Conservation (phyloP, 768 basidiomycete species). For the Collybia nuda region DNA sequence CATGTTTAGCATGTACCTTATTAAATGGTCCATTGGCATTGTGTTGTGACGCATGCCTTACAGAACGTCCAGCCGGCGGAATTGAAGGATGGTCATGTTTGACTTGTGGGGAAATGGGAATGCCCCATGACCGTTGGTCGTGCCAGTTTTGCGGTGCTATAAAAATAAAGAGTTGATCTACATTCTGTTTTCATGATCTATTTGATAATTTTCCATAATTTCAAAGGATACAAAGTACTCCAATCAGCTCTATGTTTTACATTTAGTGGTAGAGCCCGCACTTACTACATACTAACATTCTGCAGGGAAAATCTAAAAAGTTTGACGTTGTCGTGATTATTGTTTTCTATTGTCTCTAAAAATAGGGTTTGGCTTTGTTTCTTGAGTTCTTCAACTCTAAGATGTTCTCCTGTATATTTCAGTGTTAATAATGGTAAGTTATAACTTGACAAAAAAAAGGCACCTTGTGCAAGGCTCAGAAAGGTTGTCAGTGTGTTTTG, state of each 20-base stretch:
- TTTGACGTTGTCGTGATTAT: conserved; percentile 37
- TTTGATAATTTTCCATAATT: not conserved
- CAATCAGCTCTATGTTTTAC: too few relatives aligned
- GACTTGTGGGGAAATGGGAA: conserved; percentile 61
- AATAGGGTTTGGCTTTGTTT: conserved; percentile 13
- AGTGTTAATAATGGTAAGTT: conserved; percentile 9
- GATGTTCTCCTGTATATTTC: conserved; percentile 12
- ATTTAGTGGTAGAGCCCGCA: not conserved
- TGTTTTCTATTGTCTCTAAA: conserved; percentile 30
- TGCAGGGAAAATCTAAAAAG: conserved; percentile 40
- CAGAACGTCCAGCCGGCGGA: conserved; percentile 25
- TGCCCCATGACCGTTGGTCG: conserved; percentile 69
- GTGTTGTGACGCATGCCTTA: conserved; percentile 64
- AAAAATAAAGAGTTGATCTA: conserved; percentile 40
- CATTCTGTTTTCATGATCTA: not conserved
- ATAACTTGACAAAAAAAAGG: not conserved
- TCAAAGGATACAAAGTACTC: not conserved
- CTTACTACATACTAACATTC: conserved; percentile 4
- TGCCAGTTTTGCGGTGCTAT: conserved; percentile 73
- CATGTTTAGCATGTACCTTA: conserved; percentile 64
- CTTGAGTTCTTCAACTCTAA: conserved; percentile 26
- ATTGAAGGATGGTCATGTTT: conserved; percentile 62
- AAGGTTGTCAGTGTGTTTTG: conserved; percentile 50
- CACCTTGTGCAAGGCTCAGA: conserved; percentile 33
- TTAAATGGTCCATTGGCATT: conserved; percentile 48